Base-by-base conservation (phyloP, 1,284 basidiomycete genomes). In the Uromyces viciae-fabae region DNA sequence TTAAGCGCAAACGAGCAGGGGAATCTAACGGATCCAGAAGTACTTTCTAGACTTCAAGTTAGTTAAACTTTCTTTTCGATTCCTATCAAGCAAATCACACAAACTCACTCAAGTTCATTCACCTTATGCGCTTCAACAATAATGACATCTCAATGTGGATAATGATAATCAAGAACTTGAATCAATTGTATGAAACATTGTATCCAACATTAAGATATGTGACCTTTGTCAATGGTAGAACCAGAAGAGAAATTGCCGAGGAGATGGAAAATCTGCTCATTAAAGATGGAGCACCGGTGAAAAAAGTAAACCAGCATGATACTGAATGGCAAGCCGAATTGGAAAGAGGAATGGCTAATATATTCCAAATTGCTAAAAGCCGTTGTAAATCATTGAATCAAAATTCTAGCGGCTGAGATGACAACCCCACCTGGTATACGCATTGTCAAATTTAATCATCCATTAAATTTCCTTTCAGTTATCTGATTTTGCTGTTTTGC, bases 181-280 rank as follows among this genome's bases (percentile, higher is more conserved):
- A 96, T 83, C 88, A 87, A 8, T 89, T 90, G 81, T 96, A 95
- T 84, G 92, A 94, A 85, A 87, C 85, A 36, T 87, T 87, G 73
- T 96, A 91, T 84, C 91, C 92, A 0, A 90, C 91, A 0, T 86
- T 96, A 82, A 88, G 92, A 36, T 96, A 93, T 85, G 92, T 95
- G 86, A 95, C 94, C 2, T 96, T 95, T 84, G 94, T 96, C 64
- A 93, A 94, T 84, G 93, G 93, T 43, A 89, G 94, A 80, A 89
- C 90, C 77, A 88, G 94, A 66, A 88, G 89, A 38, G 89, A 86
- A 66, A 91, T 96, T 83, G 90, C 91, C 64, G 88, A 90, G 82
- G 93, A 94, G 86, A 90, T 96, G 89, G 93, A 95, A 86, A 88
- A 87, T 36, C 43, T 69, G 42, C 17, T 79, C 3, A 11, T 36